Evolutionary conservation across 164 flowering plant species (phyloP).

Genomic region (Piper betle): DNA sequence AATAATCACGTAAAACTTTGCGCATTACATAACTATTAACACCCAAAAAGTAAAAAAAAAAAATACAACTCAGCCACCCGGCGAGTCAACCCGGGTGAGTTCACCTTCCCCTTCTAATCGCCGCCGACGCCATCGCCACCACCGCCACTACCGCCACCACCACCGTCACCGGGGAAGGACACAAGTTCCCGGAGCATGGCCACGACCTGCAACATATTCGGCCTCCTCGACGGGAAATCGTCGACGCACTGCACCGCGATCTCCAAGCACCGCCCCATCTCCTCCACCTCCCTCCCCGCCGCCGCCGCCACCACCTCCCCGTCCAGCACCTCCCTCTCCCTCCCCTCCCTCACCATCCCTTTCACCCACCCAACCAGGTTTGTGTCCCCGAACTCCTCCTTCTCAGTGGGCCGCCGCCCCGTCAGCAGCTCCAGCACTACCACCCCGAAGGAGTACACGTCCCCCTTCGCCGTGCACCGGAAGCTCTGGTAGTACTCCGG

Average conservation of each 20-base stretch:
- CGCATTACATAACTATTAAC: too few relatives aligned
- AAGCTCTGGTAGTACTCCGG: slow-evolving; percentile 78
- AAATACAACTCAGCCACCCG: too few relatives aligned
- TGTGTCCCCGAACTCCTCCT: slow-evolving; percentile 63
- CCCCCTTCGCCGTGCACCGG: slow-evolving; percentile 66
- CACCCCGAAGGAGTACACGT: slow-evolving; percentile 58
- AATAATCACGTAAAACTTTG: too few relatives aligned
- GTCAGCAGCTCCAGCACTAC: slow-evolving; percentile 48
- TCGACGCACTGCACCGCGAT: slow-evolving; percentile 69
- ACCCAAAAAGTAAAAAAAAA: too few relatives aligned
- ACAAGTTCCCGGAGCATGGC: slow-evolving; percentile 68
- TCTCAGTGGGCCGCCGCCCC: slow-evolving; percentile 54
- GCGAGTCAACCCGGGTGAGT: too few relatives aligned
- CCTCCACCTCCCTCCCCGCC: slow-evolving; percentile 37
- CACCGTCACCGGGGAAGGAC: neutral
- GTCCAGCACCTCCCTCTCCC: slow-evolving; percentile 70
- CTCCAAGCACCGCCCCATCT: slow-evolving; percentile 63
- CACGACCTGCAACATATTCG: slow-evolving; percentile 78
- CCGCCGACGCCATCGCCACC: too few relatives aligned
- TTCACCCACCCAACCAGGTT: slow-evolving; percentile 73
- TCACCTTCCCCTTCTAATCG: too few relatives aligned
- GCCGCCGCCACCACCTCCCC: slow-evolving; percentile 28
- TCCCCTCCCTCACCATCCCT: slow-evolving; percentile 66
- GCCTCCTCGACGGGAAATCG: slow-evolving; percentile 81
- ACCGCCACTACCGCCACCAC: too few relatives aligned